A percentile compares a stretch with the other conserved stretches of the same genome.
Conservation (phyloP, 1,139 yeast genomes). For the Pneumocystis carinii region DNA sequence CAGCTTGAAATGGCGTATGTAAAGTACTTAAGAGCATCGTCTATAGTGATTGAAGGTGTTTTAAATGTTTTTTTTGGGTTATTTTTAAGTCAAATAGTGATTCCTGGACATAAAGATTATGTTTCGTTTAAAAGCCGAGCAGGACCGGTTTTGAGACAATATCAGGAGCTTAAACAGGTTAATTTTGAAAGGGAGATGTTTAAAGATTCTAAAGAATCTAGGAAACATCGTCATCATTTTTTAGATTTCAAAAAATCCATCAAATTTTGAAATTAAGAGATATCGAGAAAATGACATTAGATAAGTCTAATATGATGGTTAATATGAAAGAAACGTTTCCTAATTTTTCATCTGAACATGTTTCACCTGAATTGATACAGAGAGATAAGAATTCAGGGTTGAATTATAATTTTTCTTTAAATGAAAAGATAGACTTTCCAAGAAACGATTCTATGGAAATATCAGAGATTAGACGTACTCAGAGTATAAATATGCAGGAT, state of each 20-base stretch:
- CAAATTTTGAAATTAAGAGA: neutral
- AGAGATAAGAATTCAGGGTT: neutral
- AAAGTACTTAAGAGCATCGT: neutral
- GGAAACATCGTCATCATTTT: neutral
- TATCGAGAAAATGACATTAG: neutral
- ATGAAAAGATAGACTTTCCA: neutral
- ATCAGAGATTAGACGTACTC: neutral
- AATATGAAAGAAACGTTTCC: neutral
- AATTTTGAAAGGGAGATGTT: neutral
- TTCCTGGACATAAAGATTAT: neutral
- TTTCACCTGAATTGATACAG: neutral
- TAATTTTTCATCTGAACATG: neutral
- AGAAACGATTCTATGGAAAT: neutral
- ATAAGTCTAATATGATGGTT: neutral
- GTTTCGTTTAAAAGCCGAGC: neutral
- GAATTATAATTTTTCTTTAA: neutral
- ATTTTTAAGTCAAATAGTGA: neutral
- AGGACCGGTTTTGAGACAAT: neutral
- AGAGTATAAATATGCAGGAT: neutral
- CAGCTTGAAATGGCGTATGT: neutral
- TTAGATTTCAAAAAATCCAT: neutral
- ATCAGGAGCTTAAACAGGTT: neutral
- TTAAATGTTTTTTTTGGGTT: neutral
- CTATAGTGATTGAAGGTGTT: neutral
- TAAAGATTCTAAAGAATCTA: neutral